Conservation (phyloP, 768 basidiomycete genomes). For the Amanita molliuscula region DNA sequence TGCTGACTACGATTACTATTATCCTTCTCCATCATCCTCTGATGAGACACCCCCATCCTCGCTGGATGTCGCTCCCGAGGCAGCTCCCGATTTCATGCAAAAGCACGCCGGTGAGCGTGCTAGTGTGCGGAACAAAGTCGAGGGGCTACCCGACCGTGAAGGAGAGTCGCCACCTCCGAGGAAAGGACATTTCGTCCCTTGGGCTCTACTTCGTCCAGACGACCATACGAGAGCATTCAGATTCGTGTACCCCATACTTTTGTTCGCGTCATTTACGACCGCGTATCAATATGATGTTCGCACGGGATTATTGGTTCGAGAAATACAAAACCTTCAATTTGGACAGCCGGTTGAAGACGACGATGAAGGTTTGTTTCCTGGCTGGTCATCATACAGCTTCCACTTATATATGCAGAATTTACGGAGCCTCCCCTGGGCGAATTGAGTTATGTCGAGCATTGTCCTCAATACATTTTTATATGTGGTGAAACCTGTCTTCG, state of each 20-base stretch:
- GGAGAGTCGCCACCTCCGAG: neutral
- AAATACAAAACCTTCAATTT: constrained; percentile 29
- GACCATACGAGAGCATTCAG: constrained; percentile 43
- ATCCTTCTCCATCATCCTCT: constrained; percentile 1
- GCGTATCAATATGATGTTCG: constrained; percentile 59
- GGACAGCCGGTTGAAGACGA: neutral
- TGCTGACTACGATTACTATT: constrained; percentile 16
- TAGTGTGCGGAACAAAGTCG: neutral
- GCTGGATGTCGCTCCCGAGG: neutral
- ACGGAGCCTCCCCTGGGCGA: constrained; percentile 17
- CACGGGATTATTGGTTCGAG: constrained; percentile 36
- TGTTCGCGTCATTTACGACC: constrained; percentile 31
- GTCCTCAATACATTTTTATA: constrained; percentile 45
- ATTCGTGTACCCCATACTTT: constrained; percentile 56
- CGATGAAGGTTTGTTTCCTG: too few species aligned
- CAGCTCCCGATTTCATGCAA: neutral
- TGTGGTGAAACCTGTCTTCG: constrained; percentile 40
- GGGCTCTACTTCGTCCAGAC: constrained; percentile 44
- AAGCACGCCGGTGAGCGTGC: constrained; percentile 7
- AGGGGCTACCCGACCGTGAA: neutral
- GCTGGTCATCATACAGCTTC: neutral
- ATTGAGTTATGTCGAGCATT: constrained; percentile 60
- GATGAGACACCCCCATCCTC: constrained; percentile 6
- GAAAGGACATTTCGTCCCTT: constrained; percentile 51
- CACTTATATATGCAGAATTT: neutral